Base-by-base conservation (phyloP, 2,329 filamentous ascomycete species). In the Xylaria sp. region DNA sequence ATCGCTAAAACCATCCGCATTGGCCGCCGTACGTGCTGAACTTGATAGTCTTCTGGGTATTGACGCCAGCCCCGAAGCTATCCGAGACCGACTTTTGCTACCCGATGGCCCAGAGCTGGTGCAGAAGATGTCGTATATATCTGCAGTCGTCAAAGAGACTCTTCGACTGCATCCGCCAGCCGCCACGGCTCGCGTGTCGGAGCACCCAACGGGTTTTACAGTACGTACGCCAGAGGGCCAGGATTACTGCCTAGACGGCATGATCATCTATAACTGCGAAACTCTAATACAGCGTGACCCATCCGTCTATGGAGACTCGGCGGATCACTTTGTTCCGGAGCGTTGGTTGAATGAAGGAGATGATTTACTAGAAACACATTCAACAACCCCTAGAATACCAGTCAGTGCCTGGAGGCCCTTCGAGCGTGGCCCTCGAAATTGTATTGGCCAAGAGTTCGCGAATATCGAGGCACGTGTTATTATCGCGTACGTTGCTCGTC, bases 341-440 rank as follows among this genome's bases (percentile, higher is more conserved):
- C 75, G 82, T 4, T 84, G 81, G 81, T 72, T 80, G 3, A 73
- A 69, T 65, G 67, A 70, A 71, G 14, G 70, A 65, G 34, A 74
- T 17, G 19, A 12, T 19, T 60, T 60, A 14, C 24, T 24, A 30
- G 30, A 55, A 27, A 36, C 17, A 7, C 2, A 21, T 36, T 17
- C 47, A 42, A 8, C 42, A 27, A 32, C 36, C 2, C 71, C 45
- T 59, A 27, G 68, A 65, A 61, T 74, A 19, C 76, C 77, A 45
- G 68, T 75, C 7, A 79, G 81, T 48, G 85, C 86, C 1, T 89
- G 82, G 82, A 58, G 56, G 30, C 51, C 58, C 0, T 65, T 69
- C 24, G 67, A 66, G 39, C 50, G 67, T 12, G 62, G 63, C 4
- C 67, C 67, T 5, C 59, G 59, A 7, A 64, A 51, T 19, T 69